phyloP scores from a whole-genome alignment of 257 asterid genomes.

The Lithospermum erythrorhizon region DNA sequence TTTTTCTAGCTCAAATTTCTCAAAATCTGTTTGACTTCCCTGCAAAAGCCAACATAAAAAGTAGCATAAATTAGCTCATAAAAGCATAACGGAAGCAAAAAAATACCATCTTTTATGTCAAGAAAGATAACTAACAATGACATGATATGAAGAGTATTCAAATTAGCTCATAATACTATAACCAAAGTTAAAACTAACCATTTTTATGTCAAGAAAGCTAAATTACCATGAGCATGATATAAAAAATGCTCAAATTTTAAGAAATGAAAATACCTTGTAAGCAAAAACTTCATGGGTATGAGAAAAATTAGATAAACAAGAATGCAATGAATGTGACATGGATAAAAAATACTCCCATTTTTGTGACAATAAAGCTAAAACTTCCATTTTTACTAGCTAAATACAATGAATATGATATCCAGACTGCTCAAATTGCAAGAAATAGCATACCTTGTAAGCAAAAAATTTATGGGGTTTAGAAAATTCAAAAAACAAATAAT shows the following conservation, averaged over 20 bases:
- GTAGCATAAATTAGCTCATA: neutral
- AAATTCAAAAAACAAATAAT: too few species aligned
- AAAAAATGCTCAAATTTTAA: neutral
- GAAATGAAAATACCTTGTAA: constrained; percentile 1
- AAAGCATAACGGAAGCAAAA: neutral
- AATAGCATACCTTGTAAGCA: neutral
- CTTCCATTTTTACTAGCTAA: too few species aligned
- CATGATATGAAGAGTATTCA: neutral
- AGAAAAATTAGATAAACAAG: too few species aligned
- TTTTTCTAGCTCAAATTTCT: neutral
- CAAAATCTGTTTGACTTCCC: constrained; percentile 17
- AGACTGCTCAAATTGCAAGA: too few species aligned
- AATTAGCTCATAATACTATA: neutral
- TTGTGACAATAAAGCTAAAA: too few species aligned
- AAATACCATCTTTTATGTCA: neutral
- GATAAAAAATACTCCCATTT: too few species aligned
- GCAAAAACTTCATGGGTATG: neutral
- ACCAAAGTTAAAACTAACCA: too few species aligned
- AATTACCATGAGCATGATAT: neutral
- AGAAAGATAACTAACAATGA: too few species aligned
- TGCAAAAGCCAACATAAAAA: neutral
- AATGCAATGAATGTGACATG: neutral
- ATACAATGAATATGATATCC: neutral
- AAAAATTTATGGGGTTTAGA: neutral
- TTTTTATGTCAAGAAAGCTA: neutral